phyloP scores from a whole-genome alignment of 306 rosid genomes.

The Acacia melanoxylon region DNA sequence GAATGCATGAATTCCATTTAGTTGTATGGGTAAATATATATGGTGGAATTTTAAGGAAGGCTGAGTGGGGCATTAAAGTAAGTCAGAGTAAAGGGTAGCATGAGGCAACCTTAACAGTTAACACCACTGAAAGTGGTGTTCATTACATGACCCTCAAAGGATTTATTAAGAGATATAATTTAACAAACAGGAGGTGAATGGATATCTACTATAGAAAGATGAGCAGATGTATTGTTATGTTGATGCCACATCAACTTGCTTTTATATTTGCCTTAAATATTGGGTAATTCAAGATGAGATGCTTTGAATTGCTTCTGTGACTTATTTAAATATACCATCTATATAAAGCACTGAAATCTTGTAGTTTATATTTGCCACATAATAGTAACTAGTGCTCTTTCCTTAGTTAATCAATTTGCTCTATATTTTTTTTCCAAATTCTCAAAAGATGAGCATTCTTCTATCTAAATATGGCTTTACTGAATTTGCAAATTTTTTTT shows the following conservation, averaged over 20 bases:
- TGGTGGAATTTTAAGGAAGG: neutral
- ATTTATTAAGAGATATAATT: neutral
- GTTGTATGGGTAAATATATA: neutral
- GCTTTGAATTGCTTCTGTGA: slow-evolving; percentile 16
- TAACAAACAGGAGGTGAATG: neutral
- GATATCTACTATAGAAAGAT: neutral
- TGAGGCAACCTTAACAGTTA: slow-evolving; percentile 12
- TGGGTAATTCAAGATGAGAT: slow-evolving; percentile 18
- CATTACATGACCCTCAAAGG: slow-evolving; percentile 15
- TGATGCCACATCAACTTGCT: slow-evolving; percentile 14
- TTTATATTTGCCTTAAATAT: slow-evolving; percentile 9
- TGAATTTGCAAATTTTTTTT: neutral
- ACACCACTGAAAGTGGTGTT: neutral
- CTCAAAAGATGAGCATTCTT: slow-evolving; percentile 14
- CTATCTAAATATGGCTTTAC: neutral
- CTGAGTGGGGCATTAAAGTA: neutral
- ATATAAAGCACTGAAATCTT: slow-evolving; percentile 11
- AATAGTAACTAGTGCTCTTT: neutral
- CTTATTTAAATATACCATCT: slow-evolving; percentile 13
- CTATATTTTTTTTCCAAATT: neutral
- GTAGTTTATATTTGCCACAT: slow-evolving; percentile 18
- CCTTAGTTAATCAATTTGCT: neutral
- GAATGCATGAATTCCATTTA: neutral
- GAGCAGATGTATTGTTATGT: slow-evolving; percentile 8
- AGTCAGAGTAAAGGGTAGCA: slow-evolving; percentile 9